These are phyloP conservation scores for Ambrosia artemisiifolia DNA, from an alignment of 129 eudicot genomes.

Conservation along the genomic window DNA sequence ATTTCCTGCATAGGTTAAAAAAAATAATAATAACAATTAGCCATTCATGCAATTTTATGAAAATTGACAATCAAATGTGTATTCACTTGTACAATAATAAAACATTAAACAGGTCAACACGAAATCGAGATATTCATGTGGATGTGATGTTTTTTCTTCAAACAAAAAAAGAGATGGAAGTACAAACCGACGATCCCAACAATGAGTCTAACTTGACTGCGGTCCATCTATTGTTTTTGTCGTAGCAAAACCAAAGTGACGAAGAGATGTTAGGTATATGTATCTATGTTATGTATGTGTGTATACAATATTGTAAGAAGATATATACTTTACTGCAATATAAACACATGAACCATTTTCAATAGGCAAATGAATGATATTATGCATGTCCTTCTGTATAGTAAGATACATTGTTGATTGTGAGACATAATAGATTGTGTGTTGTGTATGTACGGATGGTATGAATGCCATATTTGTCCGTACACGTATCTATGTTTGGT, in stretches of 20 bases:
- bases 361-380: conserved; percentile 13
- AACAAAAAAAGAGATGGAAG: not conserved
- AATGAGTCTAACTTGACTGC: conserved; percentile 36
- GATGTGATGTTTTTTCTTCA: not conserved
- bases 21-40: not conserved
- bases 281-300: not conserved
- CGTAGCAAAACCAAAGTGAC: conserved; percentile 1
- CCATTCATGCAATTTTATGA: conserved; percentile 2
- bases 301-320: not conserved
- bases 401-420: conserved; percentile 11
- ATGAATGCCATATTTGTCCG: conserved; percentile 25
- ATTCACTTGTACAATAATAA: conserved; percentile 6
- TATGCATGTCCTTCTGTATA: conserved; percentile 14
- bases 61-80: not conserved
- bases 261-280: not conserved
- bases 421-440: conserved; percentile 10
- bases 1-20: conserved; percentile 60
- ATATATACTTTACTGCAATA: not conserved
- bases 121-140: not conserved
- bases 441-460: conserved; percentile 24
- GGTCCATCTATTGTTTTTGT: conserved; percentile 24
- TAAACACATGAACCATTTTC: conserved; percentile 23
- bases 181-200: conserved; percentile 62
- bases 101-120: not conserved
- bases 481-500: conserved; percentile 22